phyloP scores from a whole-genome alignment of 139 green algal species.

The Micractinium conductrix region DNA sequence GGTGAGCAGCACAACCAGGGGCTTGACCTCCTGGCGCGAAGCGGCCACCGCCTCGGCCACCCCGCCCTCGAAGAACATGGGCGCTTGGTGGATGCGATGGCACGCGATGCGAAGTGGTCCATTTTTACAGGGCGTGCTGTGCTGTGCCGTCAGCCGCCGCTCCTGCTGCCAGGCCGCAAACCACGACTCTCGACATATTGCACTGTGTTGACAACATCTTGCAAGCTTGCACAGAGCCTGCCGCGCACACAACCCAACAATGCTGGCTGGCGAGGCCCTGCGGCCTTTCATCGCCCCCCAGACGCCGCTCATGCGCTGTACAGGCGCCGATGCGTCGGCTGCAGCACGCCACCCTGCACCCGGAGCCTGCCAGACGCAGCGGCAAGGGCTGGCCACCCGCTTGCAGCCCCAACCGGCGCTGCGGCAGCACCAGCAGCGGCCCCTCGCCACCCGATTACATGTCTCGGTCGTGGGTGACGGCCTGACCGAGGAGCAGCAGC shows the following conservation, averaged over 20 bases:
- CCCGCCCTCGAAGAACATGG: slow-evolving; percentile 32
- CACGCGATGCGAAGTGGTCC: neutral
- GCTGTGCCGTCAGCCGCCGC: neutral
- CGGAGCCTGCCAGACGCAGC: no score
- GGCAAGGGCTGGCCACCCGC: no score
- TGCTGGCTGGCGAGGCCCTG: neutral
- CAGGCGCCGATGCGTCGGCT: neutral
- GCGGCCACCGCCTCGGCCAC: slow-evolving; percentile 20
- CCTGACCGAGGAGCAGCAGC: neutral
- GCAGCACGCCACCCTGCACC: no score
- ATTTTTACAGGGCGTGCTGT: neutral
- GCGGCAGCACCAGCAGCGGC: neutral
- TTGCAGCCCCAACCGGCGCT: neutral
- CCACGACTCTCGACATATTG: no score
- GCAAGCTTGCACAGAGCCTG: neutral
- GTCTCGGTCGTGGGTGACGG: neutral
- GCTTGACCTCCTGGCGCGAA: neutral
- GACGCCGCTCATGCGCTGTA: neutral
- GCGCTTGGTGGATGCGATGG: neutral
- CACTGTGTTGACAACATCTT: neutral
- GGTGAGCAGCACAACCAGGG: slow-evolving; percentile 28
- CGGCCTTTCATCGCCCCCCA: neutral
- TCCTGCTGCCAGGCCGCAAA: neutral
- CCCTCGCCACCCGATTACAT: neutral
- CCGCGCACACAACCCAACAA: neutral